Conservation (phyloP, 257 asterid species). For the Voacanga thouarsii region DNA sequence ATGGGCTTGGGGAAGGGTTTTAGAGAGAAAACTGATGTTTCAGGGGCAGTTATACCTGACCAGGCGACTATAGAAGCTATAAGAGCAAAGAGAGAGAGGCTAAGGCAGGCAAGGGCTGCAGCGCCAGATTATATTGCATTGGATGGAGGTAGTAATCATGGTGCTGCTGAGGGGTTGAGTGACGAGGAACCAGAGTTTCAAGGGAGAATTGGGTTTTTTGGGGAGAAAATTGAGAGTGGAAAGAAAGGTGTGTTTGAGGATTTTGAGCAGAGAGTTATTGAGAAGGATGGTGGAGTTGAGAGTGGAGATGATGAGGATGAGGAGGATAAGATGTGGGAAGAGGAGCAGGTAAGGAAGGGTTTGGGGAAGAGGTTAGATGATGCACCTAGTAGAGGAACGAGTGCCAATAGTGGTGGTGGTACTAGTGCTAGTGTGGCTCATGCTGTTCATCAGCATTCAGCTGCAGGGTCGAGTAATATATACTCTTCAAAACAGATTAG, state of each 20-base stretch:
- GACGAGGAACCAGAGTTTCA: slow-evolving; percentile 93
- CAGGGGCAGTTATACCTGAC: slow-evolving; percentile 48
- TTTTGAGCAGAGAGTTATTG: slow-evolving; percentile 55
- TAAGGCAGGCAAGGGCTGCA: slow-evolving; percentile 74
- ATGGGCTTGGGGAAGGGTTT: slow-evolving; percentile 41
- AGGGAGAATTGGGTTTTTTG: slow-evolving; percentile 85
- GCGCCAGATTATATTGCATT: slow-evolving; percentile 81
- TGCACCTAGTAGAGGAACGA: slow-evolving; percentile 46
- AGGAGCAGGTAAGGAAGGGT: slow-evolving; percentile 93
- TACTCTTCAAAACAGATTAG: slow-evolving; percentile 41
- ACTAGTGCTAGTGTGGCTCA: slow-evolving; percentile 34
- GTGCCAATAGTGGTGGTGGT: slow-evolving; percentile 25
- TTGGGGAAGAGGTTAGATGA: slow-evolving; percentile 88
- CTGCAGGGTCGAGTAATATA: slow-evolving; percentile 30
- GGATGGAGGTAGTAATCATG: slow-evolving; percentile 96
- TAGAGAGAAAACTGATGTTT: slow-evolving; percentile 35
- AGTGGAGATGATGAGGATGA: slow-evolving; percentile 59
- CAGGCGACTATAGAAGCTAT: slow-evolving; percentile 71
- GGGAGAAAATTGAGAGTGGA: slow-evolving; percentile 55
- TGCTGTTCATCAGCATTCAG: slow-evolving; percentile 37
- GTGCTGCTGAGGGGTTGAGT: slow-evolving; percentile 91
- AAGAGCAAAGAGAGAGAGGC: slow-evolving; percentile 86
- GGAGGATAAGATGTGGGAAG: slow-evolving; percentile 97
- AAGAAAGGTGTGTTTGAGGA: slow-evolving; percentile 88
- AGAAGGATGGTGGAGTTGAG: slow-evolving; percentile 41